Base-by-base conservation (phyloP, 345 rosid species). In the Crucihimalaya himalaica region DNA sequence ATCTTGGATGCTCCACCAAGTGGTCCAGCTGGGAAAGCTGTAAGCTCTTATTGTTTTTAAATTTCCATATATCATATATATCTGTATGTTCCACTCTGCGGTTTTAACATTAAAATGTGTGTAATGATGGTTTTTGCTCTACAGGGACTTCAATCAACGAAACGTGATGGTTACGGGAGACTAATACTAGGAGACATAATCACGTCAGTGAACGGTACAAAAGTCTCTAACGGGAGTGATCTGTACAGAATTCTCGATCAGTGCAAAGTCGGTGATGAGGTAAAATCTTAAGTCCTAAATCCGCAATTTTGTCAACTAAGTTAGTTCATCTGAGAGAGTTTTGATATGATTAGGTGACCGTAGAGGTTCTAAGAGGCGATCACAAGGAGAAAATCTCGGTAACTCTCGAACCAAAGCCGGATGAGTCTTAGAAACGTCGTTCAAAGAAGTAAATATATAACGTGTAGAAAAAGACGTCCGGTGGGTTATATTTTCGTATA, bases 21-120 rank as follows among this genome's bases (percentile, higher is more conserved):
- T 84, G 98, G 98, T 64, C 98, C 98, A 35, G 97, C 98, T 6
- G 97, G 98, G 16, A 94, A 91, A 84, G 98, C 98, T 60, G 97
- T 94, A 89, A 73, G 85, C 58, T 45, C 14, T 64, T 77, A 29
- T 20, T 42, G 19, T 50, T 37, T 27, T 16, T 46, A 21, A 8
- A 4, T 51, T 43, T 31, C 23, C 40, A n/a, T 53, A 37, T 28
- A 23, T 27, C 39, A 10, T 1, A 18, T 6, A 45, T 46, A 45
- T 25, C 42, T 28, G 11, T n/a, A 29, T 42, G 46, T 61, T 8
- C 11, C 15, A 25, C 61, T 19, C 9, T 5, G 2, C 2, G 32
- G 5, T 29, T 28, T 37, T 1, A n/a, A 42, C 56, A n/a, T 23
- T 7, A 16, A 20, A 51, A 29, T 18, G 64, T 31, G 45, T 29